Conservation (phyloP, 441 rosid genomes). For the Daphne laureola region DNA sequence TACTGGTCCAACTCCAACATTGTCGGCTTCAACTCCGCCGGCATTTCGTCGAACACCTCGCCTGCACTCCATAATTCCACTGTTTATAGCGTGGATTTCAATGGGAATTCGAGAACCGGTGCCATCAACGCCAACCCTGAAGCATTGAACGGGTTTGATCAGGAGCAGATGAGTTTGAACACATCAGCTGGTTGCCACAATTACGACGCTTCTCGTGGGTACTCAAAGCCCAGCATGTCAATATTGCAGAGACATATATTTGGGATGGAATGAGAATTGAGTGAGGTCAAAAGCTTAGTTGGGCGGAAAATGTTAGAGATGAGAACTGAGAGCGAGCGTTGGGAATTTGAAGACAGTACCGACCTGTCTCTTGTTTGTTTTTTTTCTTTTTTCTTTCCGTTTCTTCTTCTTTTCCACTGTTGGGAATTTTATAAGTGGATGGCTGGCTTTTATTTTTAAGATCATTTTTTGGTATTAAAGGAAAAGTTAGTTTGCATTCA, state of each 20-base stretch:
- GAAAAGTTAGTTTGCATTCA: too few relatives aligned
- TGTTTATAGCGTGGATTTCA: conserved; percentile 21
- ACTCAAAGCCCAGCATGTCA: conserved; percentile 57
- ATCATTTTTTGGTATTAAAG: too few relatives aligned
- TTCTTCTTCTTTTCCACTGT: too few relatives aligned
- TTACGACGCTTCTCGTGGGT: conserved; percentile 33
- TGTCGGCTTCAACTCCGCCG: conserved; percentile 30
- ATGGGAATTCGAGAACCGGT: conserved; percentile 17
- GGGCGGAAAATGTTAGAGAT: neutral
- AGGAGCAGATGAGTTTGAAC: conserved; percentile 14
- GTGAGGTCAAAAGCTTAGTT: too few relatives aligned
- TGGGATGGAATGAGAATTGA: conserved; percentile 67
- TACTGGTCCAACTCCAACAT: conserved; percentile 57
- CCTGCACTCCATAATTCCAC: conserved; percentile 23
- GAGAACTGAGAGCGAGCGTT: conserved; percentile 16
- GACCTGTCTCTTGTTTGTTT: too few relatives aligned
- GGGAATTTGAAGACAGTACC: too few relatives aligned
- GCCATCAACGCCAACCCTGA: conserved; percentile 26
- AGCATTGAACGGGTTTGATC: conserved; percentile 18
- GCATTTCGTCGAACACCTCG: conserved; percentile 15
- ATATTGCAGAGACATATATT: conserved; percentile 80
- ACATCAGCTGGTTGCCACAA: conserved; percentile 39
- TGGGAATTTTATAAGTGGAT: too few relatives aligned
- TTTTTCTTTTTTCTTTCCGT: too few relatives aligned
- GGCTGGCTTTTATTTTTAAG: too few relatives aligned